Evolutionary conservation across 2,329 filamentous ascomycete species (phyloP).

Genomic region (Exophiala dermatitidis): DNA sequence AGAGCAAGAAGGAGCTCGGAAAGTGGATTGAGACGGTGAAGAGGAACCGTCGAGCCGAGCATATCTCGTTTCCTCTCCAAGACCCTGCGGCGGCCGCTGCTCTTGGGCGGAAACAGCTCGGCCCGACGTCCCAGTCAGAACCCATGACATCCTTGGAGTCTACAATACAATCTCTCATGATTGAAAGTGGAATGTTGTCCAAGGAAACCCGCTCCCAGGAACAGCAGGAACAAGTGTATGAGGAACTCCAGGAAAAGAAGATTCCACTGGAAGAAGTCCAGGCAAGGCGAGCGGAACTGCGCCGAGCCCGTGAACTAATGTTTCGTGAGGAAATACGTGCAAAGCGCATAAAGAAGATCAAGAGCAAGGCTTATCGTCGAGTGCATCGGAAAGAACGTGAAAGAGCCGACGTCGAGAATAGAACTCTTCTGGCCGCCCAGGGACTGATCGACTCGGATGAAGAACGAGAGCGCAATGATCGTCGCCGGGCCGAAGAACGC

Average conservation of each 20-base stretch:
- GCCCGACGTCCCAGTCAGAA: slow-evolving; percentile 51
- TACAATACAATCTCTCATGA: slow-evolving; percentile 80
- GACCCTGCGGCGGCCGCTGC: slow-evolving; percentile 59
- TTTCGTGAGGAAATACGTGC: slow-evolving; percentile 83
- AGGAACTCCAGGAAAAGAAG: slow-evolving; percentile 63
- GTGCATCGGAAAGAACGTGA: slow-evolving; percentile 64
- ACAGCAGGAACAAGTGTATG: slow-evolving; percentile 60
- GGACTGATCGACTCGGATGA: slow-evolving; percentile 57
- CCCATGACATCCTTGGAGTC: slow-evolving; percentile 75
- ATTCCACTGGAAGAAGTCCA: slow-evolving; percentile 66
- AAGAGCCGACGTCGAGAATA: slow-evolving; percentile 10
- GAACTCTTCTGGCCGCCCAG: slow-evolving; percentile 46
- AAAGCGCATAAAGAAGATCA: slow-evolving; percentile 97
- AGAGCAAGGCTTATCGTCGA: slow-evolving; percentile 89
- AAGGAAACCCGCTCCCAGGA: slow-evolving; percentile 54
- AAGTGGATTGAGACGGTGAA: slow-evolving; percentile 95
- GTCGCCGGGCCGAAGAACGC: slow-evolving; percentile 70
- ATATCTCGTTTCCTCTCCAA: slow-evolving; percentile 77
- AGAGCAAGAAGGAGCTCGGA: slow-evolving; percentile 83
- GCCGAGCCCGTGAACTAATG: slow-evolving; percentile 73
- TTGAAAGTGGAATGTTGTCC: slow-evolving; percentile 69
- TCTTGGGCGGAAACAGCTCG: slow-evolving; percentile 56
- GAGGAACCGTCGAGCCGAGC: slow-evolving; percentile 82
- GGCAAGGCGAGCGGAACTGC: slow-evolving; percentile 64
- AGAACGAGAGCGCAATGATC: slow-evolving; percentile 60